Base-by-base conservation (phyloP, 75 land plant species). In the Picea sitchensis region DNA sequence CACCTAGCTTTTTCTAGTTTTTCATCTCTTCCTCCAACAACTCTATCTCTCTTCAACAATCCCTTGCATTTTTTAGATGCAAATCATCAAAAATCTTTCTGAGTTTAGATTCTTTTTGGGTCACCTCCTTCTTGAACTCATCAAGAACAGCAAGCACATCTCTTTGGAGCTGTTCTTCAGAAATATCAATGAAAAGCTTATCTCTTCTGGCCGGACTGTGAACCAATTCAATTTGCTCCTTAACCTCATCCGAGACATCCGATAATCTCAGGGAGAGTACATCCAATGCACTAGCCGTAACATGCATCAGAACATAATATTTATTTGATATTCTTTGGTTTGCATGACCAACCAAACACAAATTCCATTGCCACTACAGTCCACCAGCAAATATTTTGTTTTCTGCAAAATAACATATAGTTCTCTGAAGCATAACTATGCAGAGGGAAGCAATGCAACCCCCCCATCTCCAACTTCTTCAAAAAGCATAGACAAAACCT, bases 141-240 rank as follows among this genome's bases (percentile, higher is more conserved):
- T 62, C 61, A 80, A 93, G 71, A 2, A 89, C 75, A 20, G 61
- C 76, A 31, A 57, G 64, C 57, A 94, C 89, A 59, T 64, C 84
- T 30, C 75, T 76, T 36, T 51, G 5, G 4, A 84, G 87, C 41
- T 32, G 13, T 14, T 73, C 81, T 61, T 96, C 98, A 5, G 63
- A 77, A 2, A 61, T 30, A 30, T 92, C 96, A 20, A 80, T 73
- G 58, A 71, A 78, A 2, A 85, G 30, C 62, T 77, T 87, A 75
- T 82, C 87, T 34, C 78, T 84, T 80, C 85, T 60, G 2, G 92
- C 84, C 73, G 92, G 96, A 62, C 51, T 71, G 57, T 60, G 30
- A 6, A 94, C 79, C 56, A 96, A 73, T 73, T 88, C 90, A 17
- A 90, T 86, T 78, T 88, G 80, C 79, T 96, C 96, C 79, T 58